Evolutionary conservation across 176 grass and related monocot genomes (phyloP).

Genomic region (Secale cereale): DNA sequence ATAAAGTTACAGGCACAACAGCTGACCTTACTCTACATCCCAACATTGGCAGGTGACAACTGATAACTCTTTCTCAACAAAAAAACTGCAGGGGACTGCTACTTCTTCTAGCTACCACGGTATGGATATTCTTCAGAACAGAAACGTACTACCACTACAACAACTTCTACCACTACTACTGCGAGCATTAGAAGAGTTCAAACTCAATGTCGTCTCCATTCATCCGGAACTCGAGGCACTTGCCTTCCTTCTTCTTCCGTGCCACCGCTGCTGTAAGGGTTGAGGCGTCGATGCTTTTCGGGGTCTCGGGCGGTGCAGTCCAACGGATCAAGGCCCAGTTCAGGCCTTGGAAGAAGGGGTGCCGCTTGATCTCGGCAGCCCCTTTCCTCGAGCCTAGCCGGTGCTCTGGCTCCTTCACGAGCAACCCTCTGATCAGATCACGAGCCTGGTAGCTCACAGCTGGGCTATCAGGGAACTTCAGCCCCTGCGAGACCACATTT

Average conservation of each 20-base stretch:
- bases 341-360: constrained; percentile 88
- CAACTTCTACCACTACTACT: constrained; percentile 26
- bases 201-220: constrained; percentile 87
- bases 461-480: constrained; percentile 76
- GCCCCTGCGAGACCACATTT: constrained; percentile 73
- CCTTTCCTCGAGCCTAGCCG: constrained; percentile 66
- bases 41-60: constrained; percentile 23
- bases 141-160: constrained; percentile 15
- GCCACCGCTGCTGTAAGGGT: background rate
- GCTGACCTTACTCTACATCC: constrained; percentile 31
- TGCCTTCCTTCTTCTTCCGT: constrained; percentile 81
- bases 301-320: constrained; percentile 70
- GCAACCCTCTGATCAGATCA: constrained; percentile 85
- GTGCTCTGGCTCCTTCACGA: constrained; percentile 86
- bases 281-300: constrained; percentile 36
- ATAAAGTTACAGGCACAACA: constrained; percentile 49
- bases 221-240: constrained; percentile 78
- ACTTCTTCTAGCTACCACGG: constrained; percentile 29
- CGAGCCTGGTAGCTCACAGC: constrained; percentile 64
- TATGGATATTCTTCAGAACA: constrained; percentile 38
- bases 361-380: constrained; percentile 86
- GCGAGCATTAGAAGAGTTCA: constrained; percentile 68
- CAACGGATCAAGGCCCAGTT: constrained; percentile 97
- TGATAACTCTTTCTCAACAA: constrained; percentile 35
- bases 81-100: constrained; percentile 36